Conservation (phyloP, 768 basidiomycete genomes). For the Agaricus blazei region DNA sequence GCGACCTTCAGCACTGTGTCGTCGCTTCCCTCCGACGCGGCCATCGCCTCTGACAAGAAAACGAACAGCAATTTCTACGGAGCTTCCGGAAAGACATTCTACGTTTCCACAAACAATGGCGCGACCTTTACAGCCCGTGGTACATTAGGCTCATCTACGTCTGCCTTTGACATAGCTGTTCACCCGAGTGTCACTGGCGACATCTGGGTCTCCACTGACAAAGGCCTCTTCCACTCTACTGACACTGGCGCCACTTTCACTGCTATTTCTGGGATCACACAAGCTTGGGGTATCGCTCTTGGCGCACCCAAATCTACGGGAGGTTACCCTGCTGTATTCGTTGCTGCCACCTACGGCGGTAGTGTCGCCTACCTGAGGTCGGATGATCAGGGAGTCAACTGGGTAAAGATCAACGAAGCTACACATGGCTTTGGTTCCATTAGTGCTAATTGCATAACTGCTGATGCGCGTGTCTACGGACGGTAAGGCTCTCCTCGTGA, state of each 20-base stretch:
- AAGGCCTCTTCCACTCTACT: conserved; percentile 52
- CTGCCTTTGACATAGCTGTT: conserved; percentile 48
- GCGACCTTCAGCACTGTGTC: conserved; percentile 44
- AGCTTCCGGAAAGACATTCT: conserved; percentile 50
- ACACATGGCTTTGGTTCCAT: conserved; percentile 53
- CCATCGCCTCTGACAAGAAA: conserved; percentile 61
- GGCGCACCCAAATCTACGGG: conserved; percentile 45
- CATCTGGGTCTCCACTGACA: conserved; percentile 60
- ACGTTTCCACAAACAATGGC: conserved; percentile 54
- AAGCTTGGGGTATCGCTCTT: conserved; percentile 55
- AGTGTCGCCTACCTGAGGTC: conserved; percentile 48
- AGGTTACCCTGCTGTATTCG: conserved; percentile 51
- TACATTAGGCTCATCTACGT: conserved; percentile 42
- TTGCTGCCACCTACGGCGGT: conserved; percentile 45
- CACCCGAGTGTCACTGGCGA: conserved; percentile 52
- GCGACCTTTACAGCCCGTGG: conserved; percentile 42
- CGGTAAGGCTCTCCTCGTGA: conserved; percentile 29
- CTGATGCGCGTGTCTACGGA: conserved; percentile 49
- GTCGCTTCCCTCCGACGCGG: conserved; percentile 45
- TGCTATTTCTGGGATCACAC: conserved; percentile 38
- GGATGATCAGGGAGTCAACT: conserved; percentile 50
- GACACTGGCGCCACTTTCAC: conserved; percentile 45
- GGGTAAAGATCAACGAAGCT: conserved; percentile 57
- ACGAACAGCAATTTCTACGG: conserved; percentile 56
- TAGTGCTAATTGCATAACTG: conserved; percentile 40